These are phyloP conservation scores for Aspergillus piperis DNA, from an alignment of 2,329 filamentous ascomycete species.

Conservation along the genomic window DNA sequence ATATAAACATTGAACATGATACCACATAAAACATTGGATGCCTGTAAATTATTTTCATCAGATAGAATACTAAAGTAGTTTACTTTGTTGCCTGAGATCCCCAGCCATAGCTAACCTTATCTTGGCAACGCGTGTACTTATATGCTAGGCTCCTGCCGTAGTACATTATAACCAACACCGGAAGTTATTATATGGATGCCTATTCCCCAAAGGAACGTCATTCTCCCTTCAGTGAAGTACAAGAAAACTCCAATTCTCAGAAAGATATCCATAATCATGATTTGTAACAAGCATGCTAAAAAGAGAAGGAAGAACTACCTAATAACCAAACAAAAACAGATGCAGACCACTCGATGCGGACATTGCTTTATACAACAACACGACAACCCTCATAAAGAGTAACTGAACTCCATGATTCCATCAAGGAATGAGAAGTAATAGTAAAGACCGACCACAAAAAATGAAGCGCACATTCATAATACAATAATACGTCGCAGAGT, in stretches of 20 bases:
- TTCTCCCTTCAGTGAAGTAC: neutral
- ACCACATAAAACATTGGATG: neutral
- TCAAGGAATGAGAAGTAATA: neutral
- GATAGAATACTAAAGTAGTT: neutral
- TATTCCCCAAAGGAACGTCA: neutral
- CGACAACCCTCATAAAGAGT: neutral
- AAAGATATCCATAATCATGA: neutral
- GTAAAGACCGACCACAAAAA: neutral
- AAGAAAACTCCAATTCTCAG: neutral
- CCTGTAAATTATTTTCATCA: neutral
- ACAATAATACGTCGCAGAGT: neutral
- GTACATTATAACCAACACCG: neutral
- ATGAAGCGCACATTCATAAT: neutral
- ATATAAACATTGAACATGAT: neutral
- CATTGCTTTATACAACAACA: neutral
- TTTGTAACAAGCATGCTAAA: neutral
- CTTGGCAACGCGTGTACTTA: neutral
- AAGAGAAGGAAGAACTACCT: neutral
- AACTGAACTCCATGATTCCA: neutral
- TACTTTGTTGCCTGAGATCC: neutral
- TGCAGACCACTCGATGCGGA: neutral
- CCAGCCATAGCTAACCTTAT: neutral
- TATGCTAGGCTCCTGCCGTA: neutral
- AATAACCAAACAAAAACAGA: neutral
- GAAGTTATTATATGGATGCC: neutral